A percentile compares a stretch with the other conserved stretches of the same genome.
These are phyloP conservation scores for Schrenkiella parvula DNA, from an alignment of 345 rosid species.

Conservation along the genomic window DNA sequence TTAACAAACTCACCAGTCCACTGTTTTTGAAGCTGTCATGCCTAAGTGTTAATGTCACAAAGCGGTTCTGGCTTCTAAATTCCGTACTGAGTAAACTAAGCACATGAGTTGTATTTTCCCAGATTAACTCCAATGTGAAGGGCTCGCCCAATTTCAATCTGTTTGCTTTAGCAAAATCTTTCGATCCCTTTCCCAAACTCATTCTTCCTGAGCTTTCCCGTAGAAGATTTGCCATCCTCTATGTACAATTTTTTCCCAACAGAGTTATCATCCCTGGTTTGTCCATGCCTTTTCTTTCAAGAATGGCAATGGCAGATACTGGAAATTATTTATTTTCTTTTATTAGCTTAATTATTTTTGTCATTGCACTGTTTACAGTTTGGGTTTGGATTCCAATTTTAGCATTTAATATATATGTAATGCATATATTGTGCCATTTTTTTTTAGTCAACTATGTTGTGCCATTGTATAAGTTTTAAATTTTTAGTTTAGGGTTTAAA, in stretches of 20 bases:
- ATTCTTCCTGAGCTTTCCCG: background rate
- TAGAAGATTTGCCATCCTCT: background rate
- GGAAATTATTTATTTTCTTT: too few species aligned
- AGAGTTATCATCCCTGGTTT: background rate
- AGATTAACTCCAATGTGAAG: background rate
- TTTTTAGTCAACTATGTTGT: too few species aligned
- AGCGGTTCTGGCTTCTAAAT: background rate
- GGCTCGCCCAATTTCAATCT: background rate
- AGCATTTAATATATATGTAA: too few species aligned
- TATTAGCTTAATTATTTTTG: too few species aligned
- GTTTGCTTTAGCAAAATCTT: background rate
- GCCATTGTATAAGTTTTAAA: too few species aligned
- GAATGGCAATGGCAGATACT: background rate
- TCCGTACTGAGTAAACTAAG: background rate
- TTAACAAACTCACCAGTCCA: background rate
- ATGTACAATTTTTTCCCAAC: background rate
- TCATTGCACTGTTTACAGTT: too few species aligned
- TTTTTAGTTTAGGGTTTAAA: too few species aligned
- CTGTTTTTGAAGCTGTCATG: background rate
- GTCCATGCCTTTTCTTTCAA: background rate
- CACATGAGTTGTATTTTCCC: background rate
- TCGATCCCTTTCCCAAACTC: background rate
- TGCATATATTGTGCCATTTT: too few species aligned
- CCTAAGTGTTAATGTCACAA: background rate
- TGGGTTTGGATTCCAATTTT: too few species aligned